These are phyloP conservation scores for Gomphus sp. DNA, from an alignment of 1,284 basidiomycete genomes.

Conservation along the genomic window DNA sequence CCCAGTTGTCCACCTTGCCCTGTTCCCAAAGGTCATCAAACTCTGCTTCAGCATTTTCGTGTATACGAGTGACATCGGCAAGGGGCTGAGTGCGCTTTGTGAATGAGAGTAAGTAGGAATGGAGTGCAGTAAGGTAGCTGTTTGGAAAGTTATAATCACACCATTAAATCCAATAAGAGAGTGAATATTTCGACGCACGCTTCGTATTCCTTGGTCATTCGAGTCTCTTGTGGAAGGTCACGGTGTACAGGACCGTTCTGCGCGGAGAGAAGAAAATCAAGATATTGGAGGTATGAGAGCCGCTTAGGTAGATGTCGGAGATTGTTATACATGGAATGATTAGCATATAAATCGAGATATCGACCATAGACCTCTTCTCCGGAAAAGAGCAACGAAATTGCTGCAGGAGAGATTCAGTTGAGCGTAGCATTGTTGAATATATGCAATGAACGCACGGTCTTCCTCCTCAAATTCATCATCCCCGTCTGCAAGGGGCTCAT, in stretches of 20 bases:
- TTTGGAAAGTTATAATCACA: background rate
- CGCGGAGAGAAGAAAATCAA: conserved; percentile 67
- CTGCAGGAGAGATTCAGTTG: conserved; percentile 30
- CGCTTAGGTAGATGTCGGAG: conserved; percentile 74
- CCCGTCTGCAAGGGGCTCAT: conserved; percentile 49
- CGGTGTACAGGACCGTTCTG: conserved; percentile 52
- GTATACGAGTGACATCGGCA: conserved; percentile 66
- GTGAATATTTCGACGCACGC: conserved; percentile 37
- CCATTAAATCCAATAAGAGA: background rate
- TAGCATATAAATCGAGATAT: conserved; percentile 88
- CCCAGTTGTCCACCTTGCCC: conserved; percentile 72
- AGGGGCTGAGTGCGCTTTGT: conserved; percentile 83
- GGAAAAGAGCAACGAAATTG: conserved; percentile 82
- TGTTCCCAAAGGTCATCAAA: conserved; percentile 81
- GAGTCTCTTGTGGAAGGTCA: conserved; percentile 67
- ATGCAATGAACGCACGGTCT: conserved; percentile 50
- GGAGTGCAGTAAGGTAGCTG: conserved; percentile 78
- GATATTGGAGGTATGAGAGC: conserved; percentile 84
- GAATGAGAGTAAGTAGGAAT: conserved; percentile 83
- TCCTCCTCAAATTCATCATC: conserved; percentile 63
- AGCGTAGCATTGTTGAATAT: background rate
- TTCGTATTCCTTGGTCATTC: conserved; percentile 70
- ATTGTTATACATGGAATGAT: conserved; percentile 88
- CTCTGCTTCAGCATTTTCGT: conserved; percentile 52
- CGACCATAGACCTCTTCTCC: conserved; percentile 95